Evolutionary conservation across 108 stramenopile genomes (phyloP).

Genomic region (Discostella stelligeroides): DNA sequence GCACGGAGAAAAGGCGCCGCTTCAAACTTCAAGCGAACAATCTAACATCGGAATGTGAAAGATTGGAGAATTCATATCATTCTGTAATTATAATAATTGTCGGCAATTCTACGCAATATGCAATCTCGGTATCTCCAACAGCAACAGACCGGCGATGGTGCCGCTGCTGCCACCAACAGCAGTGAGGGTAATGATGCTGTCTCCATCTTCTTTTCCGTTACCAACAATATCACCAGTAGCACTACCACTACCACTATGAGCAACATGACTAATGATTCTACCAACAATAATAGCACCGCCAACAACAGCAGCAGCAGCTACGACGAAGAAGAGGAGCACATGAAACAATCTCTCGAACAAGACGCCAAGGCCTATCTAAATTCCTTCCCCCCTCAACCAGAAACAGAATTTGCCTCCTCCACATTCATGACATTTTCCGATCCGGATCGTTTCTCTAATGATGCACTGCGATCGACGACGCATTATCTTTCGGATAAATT

Average conservation of each 20-base stretch:
- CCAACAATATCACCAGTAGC: background rate
- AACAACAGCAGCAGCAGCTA: background rate
- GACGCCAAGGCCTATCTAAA: background rate
- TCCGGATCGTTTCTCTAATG: background rate
- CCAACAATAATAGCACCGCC: background rate
- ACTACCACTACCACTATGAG: background rate
- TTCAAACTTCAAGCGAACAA: no score
- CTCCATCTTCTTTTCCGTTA: no score
- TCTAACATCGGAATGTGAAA: no score
- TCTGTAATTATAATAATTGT: no score
- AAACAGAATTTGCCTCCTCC: conserved; percentile 16
- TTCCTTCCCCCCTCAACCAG: conserved; percentile 1
- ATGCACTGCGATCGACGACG: background rate
- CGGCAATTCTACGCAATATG: no score
- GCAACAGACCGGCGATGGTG: no score
- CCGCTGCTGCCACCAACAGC: background rate
- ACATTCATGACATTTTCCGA: conserved; percentile 12
- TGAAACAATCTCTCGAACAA: background rate
- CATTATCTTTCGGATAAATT: conserved; percentile 9
- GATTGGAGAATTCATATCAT: no score
- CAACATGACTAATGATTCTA: background rate
- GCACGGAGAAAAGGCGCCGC: no score
- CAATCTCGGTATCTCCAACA: no score
- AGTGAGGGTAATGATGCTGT: no score
- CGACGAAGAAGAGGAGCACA: background rate